Conservation (phyloP, 352 stramenopile genomes). For the Phytophthora idaei region DNA sequence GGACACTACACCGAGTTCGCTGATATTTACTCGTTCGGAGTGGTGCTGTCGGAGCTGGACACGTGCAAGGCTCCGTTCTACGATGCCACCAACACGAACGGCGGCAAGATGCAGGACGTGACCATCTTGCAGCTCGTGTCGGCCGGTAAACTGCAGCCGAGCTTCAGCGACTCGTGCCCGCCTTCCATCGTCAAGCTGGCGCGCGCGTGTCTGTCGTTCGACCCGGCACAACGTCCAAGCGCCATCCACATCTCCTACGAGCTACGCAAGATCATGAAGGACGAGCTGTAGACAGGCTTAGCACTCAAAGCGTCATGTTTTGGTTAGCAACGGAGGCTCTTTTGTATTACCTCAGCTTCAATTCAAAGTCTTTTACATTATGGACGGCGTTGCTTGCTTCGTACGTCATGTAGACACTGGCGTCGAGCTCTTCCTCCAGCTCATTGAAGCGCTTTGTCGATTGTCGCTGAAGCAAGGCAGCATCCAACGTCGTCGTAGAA, state of each 20-base stretch:
- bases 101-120: constrained; percentile 64
- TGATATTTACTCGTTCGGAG: constrained; percentile 63
- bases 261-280: constrained; percentile 79
- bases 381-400: neutral
- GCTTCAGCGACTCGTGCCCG: constrained; percentile 55
- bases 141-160: constrained; percentile 71
- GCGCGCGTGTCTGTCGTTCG: constrained; percentile 65
- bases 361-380: constrained; percentile 33
- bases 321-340: constrained; percentile 30
- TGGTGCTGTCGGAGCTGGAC: constrained; percentile 68
- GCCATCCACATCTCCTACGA: constrained; percentile 84
- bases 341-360: constrained; percentile 34
- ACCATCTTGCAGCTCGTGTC: constrained; percentile 71
- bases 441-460: neutral
- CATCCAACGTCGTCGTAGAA: neutral
- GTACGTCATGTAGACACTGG: neutral
- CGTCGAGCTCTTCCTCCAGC: neutral
- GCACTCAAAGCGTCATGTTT: constrained; percentile 19
- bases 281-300: constrained; percentile 48
- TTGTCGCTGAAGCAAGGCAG: neutral
- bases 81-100: constrained; percentile 66
- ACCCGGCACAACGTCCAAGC: constrained; percentile 66
- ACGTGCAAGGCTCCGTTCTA: constrained; percentile 69
- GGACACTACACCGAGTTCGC: constrained; percentile 61
- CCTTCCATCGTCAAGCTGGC: constrained; percentile 62